Evolutionary conservation across 2,329 filamentous ascomycete species (phyloP), one percentile per base, ranked within the genome.

Genomic region (Teratosphaeria gauchensis): DNA sequence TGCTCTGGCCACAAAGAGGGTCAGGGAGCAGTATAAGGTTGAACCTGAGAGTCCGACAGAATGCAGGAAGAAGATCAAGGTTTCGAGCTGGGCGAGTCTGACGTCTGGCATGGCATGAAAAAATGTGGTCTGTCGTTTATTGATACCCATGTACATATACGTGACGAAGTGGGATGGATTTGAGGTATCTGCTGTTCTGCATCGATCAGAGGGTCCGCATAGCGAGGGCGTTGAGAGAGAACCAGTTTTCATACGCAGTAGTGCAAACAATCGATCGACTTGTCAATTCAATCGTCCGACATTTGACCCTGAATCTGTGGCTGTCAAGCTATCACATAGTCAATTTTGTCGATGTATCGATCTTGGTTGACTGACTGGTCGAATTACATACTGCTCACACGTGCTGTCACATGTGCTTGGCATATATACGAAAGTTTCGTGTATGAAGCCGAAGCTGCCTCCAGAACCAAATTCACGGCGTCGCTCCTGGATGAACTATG

Each of bases 41-140:
- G 52, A 35, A 28, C 42, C 42, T 21, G 52, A 31, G 21, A 53
- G 28, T 32, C 52, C 52, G n/a, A 53, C 21, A 14, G 28, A 28
- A 53, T 31, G 32, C n/a, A 52, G 30, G 56, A 32, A 16, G 54
- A 46, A 7, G 52, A 55, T 19, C 38, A 59, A 21, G 12, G 32
- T 53, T 28, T 55, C 62, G 53, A 66, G 64, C 46, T 57, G 63
- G 56, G 64, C 64, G 53, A 58, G 58, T 7, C 54, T 66, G 53
- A 66, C 64, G 57, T 65, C 63, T 53, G 64, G 64, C 2, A 54
- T 65, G 53, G 62, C 63, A n/a, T 63, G 65, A 53, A 58, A 52
- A 21, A 59, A 59, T 28, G 56, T 48, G 56, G 16, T n/a, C 16
- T 42, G 46, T 54, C 56, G 59, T 5, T 60, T 32, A 61, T 55